These are phyloP conservation scores for Argentina anserina DNA, from an alignment of 306 rosid genomes.

Conservation along the genomic window DNA sequence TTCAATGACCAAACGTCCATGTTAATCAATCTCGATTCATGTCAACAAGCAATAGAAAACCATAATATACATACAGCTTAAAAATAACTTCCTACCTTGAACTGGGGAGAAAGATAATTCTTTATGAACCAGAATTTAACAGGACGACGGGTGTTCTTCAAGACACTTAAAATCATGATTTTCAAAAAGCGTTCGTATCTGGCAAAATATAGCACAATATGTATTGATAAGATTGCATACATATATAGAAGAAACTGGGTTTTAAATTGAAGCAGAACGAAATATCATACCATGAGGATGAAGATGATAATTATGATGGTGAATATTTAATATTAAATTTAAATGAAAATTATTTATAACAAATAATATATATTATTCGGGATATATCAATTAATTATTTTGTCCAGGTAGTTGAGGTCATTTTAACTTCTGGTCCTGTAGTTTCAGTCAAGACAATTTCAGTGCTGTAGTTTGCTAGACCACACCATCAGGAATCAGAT, in stretches of 20 bases:
- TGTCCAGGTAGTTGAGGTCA: background rate
- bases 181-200: conserved; percentile 94
- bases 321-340: background rate
- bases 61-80: background rate
- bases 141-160: conserved; percentile 88
- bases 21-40: conserved; percentile 19
- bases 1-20: conserved; percentile 20
- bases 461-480: background rate
- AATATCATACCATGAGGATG: background rate
- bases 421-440: background rate
- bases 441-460: background rate
- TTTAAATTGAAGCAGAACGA: background rate
- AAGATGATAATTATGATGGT: background rate
- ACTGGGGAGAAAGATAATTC: conserved; percentile 94
- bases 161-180: conserved; percentile 94
- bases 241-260: background rate
- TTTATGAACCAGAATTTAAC: conserved; percentile 99
- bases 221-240: background rate
- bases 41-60: conserved; percentile 14
- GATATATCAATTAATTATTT: background rate
- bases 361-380: background rate
- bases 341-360: background rate
- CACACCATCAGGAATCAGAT: background rate
- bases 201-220: conserved; percentile 30
- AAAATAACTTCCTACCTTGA: conserved; percentile 65